These are phyloP conservation scores for Suillus bovinus DNA, from an alignment of 768 basidiomycete genomes.

Conservation along the genomic window DNA sequence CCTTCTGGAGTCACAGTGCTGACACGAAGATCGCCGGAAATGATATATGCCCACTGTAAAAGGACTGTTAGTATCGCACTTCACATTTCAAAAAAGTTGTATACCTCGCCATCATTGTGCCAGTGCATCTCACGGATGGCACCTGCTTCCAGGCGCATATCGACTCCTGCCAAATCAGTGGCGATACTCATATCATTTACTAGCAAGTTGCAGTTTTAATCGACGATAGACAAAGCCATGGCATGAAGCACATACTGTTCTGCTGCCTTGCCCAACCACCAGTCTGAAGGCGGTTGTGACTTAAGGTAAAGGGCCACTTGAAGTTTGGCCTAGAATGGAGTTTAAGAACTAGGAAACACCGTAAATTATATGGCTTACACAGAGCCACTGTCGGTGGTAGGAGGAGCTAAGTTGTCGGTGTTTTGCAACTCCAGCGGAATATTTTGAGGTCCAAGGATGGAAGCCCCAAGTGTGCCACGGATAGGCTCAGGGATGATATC, in stretches of 20 bases:
- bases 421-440: conserved; percentile 55
- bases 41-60: conserved; percentile 52
- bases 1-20: conserved; percentile 55
- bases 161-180: conserved; percentile 38
- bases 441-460: conserved; percentile 60
- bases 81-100: neutral
- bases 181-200: conserved; percentile 43
- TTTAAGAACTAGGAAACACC: conserved; percentile 1
- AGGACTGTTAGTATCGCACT: neutral
- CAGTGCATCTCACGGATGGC: conserved; percentile 48
- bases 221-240: conserved; percentile 1
- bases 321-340: conserved; percentile 39
- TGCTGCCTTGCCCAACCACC: conserved; percentile 72
- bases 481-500: conserved; percentile 40
- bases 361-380: conserved; percentile 34
- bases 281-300: conserved; percentile 56
- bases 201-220: conserved; percentile 26
- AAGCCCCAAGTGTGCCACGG: conserved; percentile 44
- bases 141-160: conserved; percentile 44
- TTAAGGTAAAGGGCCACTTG: conserved; percentile 66
- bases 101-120: conserved; percentile 39
- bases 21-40: conserved; percentile 48
- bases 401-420: conserved; percentile 57
- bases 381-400: conserved; percentile 58
- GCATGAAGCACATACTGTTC: conserved; percentile 41